Evolutionary conservation across 2,329 filamentous ascomycete species (phyloP).

Genomic region (Fusarium sp.): DNA sequence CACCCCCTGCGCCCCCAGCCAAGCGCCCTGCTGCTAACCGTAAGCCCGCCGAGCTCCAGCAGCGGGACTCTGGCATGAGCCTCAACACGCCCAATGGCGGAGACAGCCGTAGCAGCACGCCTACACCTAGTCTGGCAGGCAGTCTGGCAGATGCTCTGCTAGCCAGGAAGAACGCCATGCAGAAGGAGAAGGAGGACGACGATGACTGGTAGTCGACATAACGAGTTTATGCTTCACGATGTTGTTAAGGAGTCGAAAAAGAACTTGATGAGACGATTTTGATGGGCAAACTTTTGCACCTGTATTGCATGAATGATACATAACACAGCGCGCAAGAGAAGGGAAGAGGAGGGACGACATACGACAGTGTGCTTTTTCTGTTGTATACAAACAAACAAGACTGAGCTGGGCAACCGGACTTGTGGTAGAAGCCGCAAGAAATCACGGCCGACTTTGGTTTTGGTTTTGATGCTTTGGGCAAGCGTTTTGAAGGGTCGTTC

Average conservation of each 20-base stretch:
- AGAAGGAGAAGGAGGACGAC: conserved; percentile 75
- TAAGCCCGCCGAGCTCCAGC: conserved; percentile 77
- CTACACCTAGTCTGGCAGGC: conserved; percentile 78
- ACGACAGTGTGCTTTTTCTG: conserved; percentile 30
- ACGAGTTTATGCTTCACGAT: conserved; percentile 47
- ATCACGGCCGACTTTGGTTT: conserved; percentile 47
- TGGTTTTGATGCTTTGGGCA: conserved; percentile 43
- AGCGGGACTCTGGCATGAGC: conserved; percentile 79
- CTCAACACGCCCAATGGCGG: conserved; percentile 68
- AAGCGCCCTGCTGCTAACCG: conserved; percentile 81
- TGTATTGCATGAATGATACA: conserved; percentile 20
- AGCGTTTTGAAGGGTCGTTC: conserved; percentile 26
- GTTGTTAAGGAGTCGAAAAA: conserved; percentile 30
- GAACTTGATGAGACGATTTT: conserved; percentile 34
- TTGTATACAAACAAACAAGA: conserved; percentile 48
- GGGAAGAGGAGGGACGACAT: conserved; percentile 23
- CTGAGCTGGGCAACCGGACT: conserved; percentile 47
- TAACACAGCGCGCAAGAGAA: conserved; percentile 31
- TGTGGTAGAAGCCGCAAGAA: conserved; percentile 32
- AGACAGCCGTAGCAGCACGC: conserved; percentile 77
- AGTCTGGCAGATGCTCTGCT: conserved; percentile 84
- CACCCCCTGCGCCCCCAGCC: conserved; percentile 81
- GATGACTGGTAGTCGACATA: conserved; percentile 72
- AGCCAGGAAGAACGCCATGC: conserved; percentile 82
- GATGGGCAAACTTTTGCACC: conserved; percentile 19